Evolutionary conservation across 257 asterid genomes (phyloP).

Genomic region (Asclepias syriaca): DNA sequence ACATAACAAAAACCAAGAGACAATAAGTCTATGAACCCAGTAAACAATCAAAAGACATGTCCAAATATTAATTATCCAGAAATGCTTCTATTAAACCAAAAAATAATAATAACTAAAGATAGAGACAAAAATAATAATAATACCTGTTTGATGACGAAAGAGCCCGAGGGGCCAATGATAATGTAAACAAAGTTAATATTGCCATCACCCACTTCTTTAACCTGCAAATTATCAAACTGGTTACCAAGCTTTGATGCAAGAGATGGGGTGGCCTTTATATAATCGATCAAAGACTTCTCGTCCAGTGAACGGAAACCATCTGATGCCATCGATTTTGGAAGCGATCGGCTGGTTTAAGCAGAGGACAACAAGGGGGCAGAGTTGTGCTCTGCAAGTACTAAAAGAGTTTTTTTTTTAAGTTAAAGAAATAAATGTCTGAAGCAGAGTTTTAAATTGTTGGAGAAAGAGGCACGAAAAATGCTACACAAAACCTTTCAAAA

Average conservation of each 20-base stretch:
- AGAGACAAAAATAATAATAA: not conserved
- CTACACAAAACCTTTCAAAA: not conserved
- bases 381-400: not conserved
- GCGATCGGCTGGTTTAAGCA: slow-evolving; percentile 11
- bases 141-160: slow-evolving; percentile 90
- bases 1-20: not conserved
- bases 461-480: not conserved
- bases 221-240: slow-evolving; percentile 51
- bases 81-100: not conserved
- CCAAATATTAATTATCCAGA: not conserved
- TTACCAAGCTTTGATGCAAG: slow-evolving; percentile 60
- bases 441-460: not conserved
- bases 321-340: slow-evolving; percentile 33
- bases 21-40: not conserved
- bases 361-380: not conserved
- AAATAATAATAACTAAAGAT: not conserved
- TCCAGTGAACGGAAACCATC: slow-evolving; percentile 64
- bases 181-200: slow-evolving; percentile 92
- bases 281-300: slow-evolving; percentile 68
- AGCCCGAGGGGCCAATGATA: slow-evolving; percentile 50
- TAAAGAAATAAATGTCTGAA: not conserved
- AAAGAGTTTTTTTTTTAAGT: no score
- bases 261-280: slow-evolving; percentile 65
- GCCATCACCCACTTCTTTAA: slow-evolving; percentile 96
- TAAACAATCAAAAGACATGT: not conserved